Conservation (phyloP, 495 filamentous ascomycete genomes). For the Neurospora cerealis region DNA sequence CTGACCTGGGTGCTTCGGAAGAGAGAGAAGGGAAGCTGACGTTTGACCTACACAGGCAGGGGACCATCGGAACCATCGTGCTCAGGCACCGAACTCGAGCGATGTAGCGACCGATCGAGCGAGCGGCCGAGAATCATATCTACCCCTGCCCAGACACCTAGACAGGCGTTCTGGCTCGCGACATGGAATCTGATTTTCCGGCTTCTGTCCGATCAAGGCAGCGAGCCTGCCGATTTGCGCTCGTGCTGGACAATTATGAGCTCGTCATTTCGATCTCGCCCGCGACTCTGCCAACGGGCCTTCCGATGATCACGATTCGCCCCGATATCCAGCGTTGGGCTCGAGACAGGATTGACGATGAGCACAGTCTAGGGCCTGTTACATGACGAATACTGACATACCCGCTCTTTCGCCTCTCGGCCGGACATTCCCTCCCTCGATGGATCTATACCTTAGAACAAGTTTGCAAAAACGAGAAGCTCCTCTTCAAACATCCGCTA, state of each 20-base stretch:
- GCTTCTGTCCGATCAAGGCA: too few relatives aligned
- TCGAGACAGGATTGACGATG: too few relatives aligned
- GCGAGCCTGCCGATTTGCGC: background rate
- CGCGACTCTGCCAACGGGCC: background rate
- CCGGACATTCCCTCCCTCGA: background rate
- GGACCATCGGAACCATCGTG: background rate
- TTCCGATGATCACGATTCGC: background rate
- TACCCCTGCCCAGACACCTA: background rate
- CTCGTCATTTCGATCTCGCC: background rate
- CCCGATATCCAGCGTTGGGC: background rate
- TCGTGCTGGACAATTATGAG: background rate
- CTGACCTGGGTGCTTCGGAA: background rate
- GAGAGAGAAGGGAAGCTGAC: background rate
- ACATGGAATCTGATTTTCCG: too few relatives aligned
- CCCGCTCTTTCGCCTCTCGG: too few relatives aligned
- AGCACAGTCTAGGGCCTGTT: too few relatives aligned
- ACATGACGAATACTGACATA: too few relatives aligned
- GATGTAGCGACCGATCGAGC: background rate
- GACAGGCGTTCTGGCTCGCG: background rate
- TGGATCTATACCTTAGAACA: background rate
- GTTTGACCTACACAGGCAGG: background rate
- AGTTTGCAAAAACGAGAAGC: background rate
- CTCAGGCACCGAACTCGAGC: background rate
- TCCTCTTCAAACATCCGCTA: background rate
- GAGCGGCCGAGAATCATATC: background rate